phyloP scores from a whole-genome alignment of 2,329 filamentous ascomycete genomes.

The Colletotrichum eleusines region DNA sequence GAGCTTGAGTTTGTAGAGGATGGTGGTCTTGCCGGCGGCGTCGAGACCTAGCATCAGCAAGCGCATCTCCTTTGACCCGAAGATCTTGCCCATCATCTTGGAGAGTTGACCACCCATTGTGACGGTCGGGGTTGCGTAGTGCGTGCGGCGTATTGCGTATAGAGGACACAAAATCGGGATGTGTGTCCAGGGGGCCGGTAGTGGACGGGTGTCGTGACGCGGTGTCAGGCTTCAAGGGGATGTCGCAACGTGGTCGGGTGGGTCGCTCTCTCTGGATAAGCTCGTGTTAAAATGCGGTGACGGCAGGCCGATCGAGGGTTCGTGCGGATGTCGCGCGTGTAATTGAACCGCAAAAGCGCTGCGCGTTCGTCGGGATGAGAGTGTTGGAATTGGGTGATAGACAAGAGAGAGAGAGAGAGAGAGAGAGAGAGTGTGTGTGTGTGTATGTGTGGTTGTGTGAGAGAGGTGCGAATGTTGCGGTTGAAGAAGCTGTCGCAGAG shows the following conservation, averaged over 20 bases:
- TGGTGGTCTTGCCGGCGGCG: slow-evolving; percentile 98
- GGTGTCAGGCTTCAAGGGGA: slow-evolving; percentile 24
- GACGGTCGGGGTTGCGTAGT: slow-evolving; percentile 43
- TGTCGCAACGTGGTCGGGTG: slow-evolving; percentile 21
- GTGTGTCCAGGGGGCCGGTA: not conserved
- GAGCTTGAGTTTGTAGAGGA: slow-evolving; percentile 98
- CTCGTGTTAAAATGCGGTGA: not conserved
- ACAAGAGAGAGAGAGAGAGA: not conserved
- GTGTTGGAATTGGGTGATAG: not conserved
- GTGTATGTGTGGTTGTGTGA: no score
- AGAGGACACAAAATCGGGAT: slow-evolving; percentile 21
- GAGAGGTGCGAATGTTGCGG: not conserved
- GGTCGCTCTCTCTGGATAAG: slow-evolving; percentile 17
- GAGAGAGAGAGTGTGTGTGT: slow-evolving; percentile 21
- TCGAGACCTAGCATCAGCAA: slow-evolving; percentile 98
- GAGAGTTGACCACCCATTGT: slow-evolving; percentile 94
- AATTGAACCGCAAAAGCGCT: slow-evolving; percentile 1
- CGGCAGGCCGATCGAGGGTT: not conserved
- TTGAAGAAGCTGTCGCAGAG: slow-evolving; percentile 25
- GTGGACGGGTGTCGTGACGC: slow-evolving; percentile 12
- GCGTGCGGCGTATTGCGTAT: slow-evolving; percentile 11
- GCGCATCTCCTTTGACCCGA: slow-evolving; percentile 99
- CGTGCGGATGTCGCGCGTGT: slow-evolving; percentile 18
- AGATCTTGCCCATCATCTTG: slow-evolving; percentile 98
- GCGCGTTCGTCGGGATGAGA: slow-evolving; percentile 14